Conservation (phyloP, 164 flowering plant genomes). For the Chimonanthus praecox region DNA sequence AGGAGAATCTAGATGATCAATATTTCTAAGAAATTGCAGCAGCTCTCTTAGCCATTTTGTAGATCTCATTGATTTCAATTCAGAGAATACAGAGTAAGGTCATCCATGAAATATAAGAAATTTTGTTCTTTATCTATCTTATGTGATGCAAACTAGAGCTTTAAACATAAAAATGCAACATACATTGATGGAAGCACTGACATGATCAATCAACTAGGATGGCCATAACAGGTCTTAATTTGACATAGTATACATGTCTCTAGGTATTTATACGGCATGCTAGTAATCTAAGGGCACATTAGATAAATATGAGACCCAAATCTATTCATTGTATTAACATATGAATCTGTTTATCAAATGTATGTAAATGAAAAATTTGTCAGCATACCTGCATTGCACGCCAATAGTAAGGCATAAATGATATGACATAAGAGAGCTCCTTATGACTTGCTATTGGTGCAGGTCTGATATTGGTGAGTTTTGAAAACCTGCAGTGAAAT, state of each 20-base stretch:
- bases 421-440: slow-evolving; percentile 82
- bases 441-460: slow-evolving; percentile 62
- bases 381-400: slow-evolving; percentile 91
- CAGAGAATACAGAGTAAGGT: neutral
- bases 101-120: neutral
- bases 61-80: neutral
- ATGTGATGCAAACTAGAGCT: neutral
- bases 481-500: slow-evolving; percentile 67
- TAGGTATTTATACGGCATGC: neutral
- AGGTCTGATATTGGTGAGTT: slow-evolving; percentile 52
- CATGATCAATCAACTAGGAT: neutral
- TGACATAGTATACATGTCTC: too few relatives aligned
- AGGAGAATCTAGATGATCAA: neutral
- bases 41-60: neutral
- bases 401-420: slow-evolving; percentile 92
- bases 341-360: neutral
- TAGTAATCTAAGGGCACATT: neutral
- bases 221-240: too few relatives aligned
- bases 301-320: neutral
- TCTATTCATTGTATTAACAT: neutral
- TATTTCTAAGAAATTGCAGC: neutral
- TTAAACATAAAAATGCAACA: neutral
- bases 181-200: neutral
- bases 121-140: neutral
- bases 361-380: neutral